Base-by-base conservation (phyloP, 306 rosid genomes). In the Alnus glutinosa region DNA sequence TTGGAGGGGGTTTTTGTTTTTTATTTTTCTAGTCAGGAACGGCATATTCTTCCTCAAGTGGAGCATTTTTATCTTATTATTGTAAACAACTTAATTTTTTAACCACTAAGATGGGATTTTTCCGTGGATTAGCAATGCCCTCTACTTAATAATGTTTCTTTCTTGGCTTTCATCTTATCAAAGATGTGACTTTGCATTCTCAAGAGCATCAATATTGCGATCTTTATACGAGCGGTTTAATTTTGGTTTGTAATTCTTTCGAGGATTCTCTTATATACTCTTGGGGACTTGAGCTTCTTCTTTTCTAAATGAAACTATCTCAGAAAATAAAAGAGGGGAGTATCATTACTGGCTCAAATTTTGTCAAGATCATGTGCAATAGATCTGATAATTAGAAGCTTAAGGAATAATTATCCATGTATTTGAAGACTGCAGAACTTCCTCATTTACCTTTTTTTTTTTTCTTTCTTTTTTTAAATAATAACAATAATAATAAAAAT, bases 371-470 rank as follows among this genome's bases (percentile, higher is more conserved):
- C 3, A 49, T 49, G 52, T 49, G 14, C 52, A 49, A 55, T 36
- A 47, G 18, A 7, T 36, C 5, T 30, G 44, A 15, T 14, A 54
- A 44, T 52, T 36, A 11, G 19, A 18, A 77, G 23, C 54, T 59
- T 63, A 59, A 9, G 11, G 36, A 62, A 51, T 36, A 18, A 19
- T 54, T 61, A 55, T 77, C 51, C 51, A 13, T 78, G 51, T 74
- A 62, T 55, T 48, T 77, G 32, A 1, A 37, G 67, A 12, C 74
- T 12, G 55, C 47, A 7, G 30, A 10, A 44, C 19, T 14, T 32
- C 52, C 69, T 12, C 69, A 28, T 12, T 62, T 49, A 55, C 16
- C 1, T 6, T 34, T 30, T n/a, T 7, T 18, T 76, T 30, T 3
- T 4, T 18, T 30, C 19, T 8, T 48, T 11, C 0, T 23, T 23